Evolutionary conservation across 2,329 filamentous ascomycete species (phyloP).

Genomic region (Botrytis squamosa): DNA sequence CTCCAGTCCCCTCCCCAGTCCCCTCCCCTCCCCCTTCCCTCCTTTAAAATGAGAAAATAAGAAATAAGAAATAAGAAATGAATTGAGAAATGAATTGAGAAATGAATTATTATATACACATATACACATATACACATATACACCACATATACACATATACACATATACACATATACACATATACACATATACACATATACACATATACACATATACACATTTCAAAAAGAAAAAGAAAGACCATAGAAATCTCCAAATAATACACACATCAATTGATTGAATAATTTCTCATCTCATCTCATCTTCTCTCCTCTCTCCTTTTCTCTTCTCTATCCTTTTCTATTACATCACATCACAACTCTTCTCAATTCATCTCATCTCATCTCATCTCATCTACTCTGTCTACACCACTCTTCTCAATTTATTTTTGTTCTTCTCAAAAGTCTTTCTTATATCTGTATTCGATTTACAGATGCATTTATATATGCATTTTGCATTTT

Average conservation of each 20-base stretch:
- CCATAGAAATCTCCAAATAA: not conserved
- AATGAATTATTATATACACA: too few relatives aligned
- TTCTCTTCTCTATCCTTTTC: not conserved
- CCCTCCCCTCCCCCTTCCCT: not conserved
- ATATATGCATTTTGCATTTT: not conserved
- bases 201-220: not conserved
- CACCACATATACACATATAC: not conserved
- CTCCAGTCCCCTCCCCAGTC: accelerated
- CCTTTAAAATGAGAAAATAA: not conserved
- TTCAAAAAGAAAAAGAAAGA: not conserved
- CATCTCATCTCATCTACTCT: not conserved
- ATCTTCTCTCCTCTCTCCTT: not conserved
- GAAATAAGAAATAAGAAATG: not conserved
- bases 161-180: not conserved
- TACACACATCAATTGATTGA: too few relatives aligned
- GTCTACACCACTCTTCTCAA: not conserved
- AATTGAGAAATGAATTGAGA: not conserved
- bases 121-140: not conserved
- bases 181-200: too few relatives aligned
- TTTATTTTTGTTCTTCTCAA: not conserved
- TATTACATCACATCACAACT: not conserved
- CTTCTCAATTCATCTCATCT: not conserved
- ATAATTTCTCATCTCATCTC: not conserved
- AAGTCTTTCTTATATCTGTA: not conserved
- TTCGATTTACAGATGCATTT: not conserved